Conservation (phyloP, 495 filamentous ascomycete species). For the Aeminium ludgeri region DNA sequence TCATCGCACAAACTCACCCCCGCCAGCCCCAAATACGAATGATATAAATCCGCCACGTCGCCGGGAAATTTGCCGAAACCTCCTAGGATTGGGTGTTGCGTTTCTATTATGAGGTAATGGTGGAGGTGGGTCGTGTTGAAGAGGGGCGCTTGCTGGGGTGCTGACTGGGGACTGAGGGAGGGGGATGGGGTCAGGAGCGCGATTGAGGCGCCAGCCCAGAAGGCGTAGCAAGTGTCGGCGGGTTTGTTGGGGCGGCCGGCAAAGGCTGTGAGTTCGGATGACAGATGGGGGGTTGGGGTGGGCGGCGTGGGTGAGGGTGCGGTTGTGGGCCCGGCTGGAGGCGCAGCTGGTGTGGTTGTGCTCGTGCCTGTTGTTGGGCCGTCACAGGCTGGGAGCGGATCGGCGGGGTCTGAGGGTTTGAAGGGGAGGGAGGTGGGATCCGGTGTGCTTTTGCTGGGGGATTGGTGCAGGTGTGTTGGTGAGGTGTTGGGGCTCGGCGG, state of each 20-base stretch:
- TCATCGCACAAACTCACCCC: conserved; percentile 44
- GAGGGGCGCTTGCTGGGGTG: conserved; percentile 39
- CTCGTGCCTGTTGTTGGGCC: no score
- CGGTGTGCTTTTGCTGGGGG: no score
- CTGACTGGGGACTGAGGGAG: no score
- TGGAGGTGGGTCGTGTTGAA: conserved; percentile 44
- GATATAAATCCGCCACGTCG: conserved; percentile 73
- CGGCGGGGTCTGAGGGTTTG: no score
- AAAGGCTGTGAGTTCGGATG: conserved; percentile 8
- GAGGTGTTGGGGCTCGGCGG: no score
- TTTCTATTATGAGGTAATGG: conserved; percentile 67
- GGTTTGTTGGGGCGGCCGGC: conserved; percentile 67
- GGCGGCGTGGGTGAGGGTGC: background rate
- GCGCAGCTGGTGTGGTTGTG: no score
- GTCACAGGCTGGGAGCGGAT: no score
- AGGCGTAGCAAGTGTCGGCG: conserved; percentile 86
- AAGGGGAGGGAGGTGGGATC: no score
- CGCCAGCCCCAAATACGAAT: conserved; percentile 76
- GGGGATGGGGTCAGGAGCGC: conserved; percentile 58
- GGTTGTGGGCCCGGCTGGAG: conserved; percentile 5
- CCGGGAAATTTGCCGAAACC: conserved; percentile 77
- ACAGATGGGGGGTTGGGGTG: conserved; percentile 1
- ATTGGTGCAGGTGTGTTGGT: no score
- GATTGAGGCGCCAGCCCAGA: conserved; percentile 69
- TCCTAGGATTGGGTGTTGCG: conserved; percentile 68